Conservation (phyloP, 2,329 filamentous ascomycete genomes). For the Pseudogymnoascus sp. region DNA sequence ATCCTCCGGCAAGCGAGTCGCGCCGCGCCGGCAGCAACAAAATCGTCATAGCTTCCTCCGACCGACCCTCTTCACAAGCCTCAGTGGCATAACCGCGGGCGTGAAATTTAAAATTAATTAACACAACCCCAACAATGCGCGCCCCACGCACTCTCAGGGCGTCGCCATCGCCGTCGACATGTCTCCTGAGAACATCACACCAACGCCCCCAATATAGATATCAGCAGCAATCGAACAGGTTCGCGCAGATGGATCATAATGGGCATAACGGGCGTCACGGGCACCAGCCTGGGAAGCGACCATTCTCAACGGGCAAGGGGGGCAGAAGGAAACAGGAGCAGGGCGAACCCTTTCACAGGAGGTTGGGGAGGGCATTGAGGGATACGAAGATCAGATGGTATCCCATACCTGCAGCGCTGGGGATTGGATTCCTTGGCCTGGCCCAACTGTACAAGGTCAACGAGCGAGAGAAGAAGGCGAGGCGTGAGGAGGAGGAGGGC, state of each 20-base stretch:
- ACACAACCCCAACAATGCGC: background rate
- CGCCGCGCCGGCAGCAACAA: background rate
- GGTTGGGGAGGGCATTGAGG: constrained; percentile 50
- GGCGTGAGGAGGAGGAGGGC: constrained; percentile 31
- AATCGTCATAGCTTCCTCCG: constrained; percentile 5
- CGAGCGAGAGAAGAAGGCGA: constrained; percentile 38
- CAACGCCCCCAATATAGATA: constrained; percentile 1
- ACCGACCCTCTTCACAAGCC: background rate
- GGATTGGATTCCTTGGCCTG: constrained; percentile 59
- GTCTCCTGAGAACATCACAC: background rate
- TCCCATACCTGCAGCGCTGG: constrained; percentile 61
- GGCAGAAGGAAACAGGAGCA: constrained; percentile 15
- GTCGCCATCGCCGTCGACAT: background rate
- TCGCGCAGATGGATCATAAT: background rate
- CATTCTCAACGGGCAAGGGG: constrained; percentile 21
- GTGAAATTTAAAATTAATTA: constrained; percentile 5
- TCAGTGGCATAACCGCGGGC: constrained; percentile 6
- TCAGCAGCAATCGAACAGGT: background rate
- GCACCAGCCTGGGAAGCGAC: constrained; percentile 11
- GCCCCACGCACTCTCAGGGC: constrained; percentile 3
- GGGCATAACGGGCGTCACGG: background rate
- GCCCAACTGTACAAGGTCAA: constrained; percentile 58
- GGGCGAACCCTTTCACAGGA: constrained; percentile 38
- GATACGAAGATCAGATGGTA: constrained; percentile 65
- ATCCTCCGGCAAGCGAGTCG: constrained; percentile 3